Conservation (phyloP, 1,284 basidiomycete species). For the Abortiporus biennis region DNA sequence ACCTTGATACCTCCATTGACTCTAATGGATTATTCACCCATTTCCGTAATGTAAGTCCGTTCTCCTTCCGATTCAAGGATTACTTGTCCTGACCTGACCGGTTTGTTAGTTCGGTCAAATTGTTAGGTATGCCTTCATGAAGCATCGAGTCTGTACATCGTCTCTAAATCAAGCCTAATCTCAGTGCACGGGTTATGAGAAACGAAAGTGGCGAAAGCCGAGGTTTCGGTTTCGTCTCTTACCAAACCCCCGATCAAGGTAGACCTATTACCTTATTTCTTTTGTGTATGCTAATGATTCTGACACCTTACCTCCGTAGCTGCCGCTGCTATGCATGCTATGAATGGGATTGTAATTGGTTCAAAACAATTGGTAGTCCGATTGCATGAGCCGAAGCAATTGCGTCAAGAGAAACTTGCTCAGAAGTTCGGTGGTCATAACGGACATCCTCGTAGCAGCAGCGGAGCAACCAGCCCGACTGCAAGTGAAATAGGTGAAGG, state of each 20-base stretch:
- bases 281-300: too few relatives aligned
- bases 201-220: constrained; percentile 80
- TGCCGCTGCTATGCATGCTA: constrained; percentile 62
- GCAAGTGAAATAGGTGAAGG: constrained; percentile 75
- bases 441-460: constrained; percentile 69
- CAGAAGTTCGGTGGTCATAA: constrained; percentile 68
- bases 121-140: constrained; percentile 60
- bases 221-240: constrained; percentile 96
- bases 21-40: constrained; percentile 77
- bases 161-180: constrained; percentile 7
- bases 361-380: constrained; percentile 79
- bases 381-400: constrained; percentile 84
- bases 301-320: constrained; percentile 34
- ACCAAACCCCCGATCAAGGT: constrained; percentile 81
- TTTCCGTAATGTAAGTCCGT: constrained; percentile 63
- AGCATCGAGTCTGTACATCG: background rate
- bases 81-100: constrained; percentile 12
- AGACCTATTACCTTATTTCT: constrained; percentile 14
- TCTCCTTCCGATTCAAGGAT: constrained; percentile 5
- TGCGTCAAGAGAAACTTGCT: constrained; percentile 83
- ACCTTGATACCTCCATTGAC: constrained; percentile 79
- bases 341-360: constrained; percentile 73
- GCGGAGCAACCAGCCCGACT: constrained; percentile 77
- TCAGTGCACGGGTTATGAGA: constrained; percentile 89
- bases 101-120: constrained; percentile 77